Evolutionary conservation across 1,139 yeast genomes (phyloP), one percentile per base, ranked within the genome.

Genomic region (Suhomyces choctaworum): DNA sequence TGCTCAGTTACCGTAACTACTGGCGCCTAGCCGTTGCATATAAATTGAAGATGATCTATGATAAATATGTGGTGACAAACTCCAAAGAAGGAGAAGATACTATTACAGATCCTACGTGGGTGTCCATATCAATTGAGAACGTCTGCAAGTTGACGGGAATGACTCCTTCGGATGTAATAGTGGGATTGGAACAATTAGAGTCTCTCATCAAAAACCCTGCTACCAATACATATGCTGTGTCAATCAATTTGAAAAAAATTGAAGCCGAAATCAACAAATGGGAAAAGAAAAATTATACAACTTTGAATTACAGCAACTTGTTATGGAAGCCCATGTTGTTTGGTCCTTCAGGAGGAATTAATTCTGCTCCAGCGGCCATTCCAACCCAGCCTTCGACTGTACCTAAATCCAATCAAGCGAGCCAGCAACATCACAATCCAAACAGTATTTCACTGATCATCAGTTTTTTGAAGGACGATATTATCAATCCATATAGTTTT

Each of bases 341-440:
- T 52, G 95, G 95, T 0, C 90, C 92, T 0, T 81, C 90, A 1
- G 87, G 92, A 19, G 95, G 94, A 7, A 80, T 84, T 23, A 77
- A 77, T 45, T 76, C 82, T 0, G 78, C 78, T 0, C 74, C 79
- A 1, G 65, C 77, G 1, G 47, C 62, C 52, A 57, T 61, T 15
- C 36, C 56, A 2, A 52, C 58, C 0, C 47, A 50, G 6, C 46
- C 41, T 7, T 13, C 25, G 11, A 17, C 20, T 7, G 8, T 8
- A 17, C 20, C 20, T 17, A 17, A 17, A 8, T 34, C 10, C 24
- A 16, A 7, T 13, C 22, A 14, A 20, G 13, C 16, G 16, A 22
- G 32, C 22, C 41, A 32, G 16, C 5, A 26, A 7, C 22, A 9
- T 5, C 12, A 2, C 23, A 25, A 26, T 23, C 30, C 10, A 13